Percentiles rank a stretch among this genome's conserved stretches.
phyloP scores from a whole-genome alignment of 169 alveolate species.

The Theileria annulata region DNA sequence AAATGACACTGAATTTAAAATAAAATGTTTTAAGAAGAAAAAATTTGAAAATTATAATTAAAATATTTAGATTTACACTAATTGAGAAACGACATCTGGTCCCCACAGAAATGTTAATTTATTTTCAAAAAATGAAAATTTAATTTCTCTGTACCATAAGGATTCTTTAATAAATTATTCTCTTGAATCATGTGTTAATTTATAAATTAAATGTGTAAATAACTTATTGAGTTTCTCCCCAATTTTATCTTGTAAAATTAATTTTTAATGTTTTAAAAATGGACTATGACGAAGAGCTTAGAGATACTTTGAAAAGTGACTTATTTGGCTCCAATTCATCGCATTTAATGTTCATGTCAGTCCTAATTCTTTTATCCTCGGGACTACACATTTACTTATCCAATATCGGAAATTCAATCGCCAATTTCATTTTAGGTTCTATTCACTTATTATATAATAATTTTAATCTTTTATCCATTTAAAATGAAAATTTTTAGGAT shows the following conservation, averaged over 20 bases:
- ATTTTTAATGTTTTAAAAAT: neutral
- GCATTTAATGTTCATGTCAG: neutral
- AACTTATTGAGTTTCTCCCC: neutral
- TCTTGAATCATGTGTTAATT: too few species aligned
- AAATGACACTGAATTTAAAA: too few species aligned
- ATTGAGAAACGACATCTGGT: neutral
- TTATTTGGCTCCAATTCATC: slow-evolving; percentile 14
- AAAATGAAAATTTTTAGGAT: slow-evolving; percentile 17
- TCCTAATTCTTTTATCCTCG: slow-evolving; percentile 3
- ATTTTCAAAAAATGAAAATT: neutral
- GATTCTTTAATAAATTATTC: too few species aligned
- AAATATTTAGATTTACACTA: too few species aligned
- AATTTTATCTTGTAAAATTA: neutral
- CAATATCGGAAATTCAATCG: slow-evolving; percentile 20
- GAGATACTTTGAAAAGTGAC: slow-evolving; percentile 27
- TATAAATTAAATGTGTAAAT: neutral
- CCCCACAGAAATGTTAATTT: neutral
- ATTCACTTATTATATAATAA: neutral
- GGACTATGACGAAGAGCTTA: slow-evolving; percentile 36
- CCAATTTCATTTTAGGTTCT: slow-evolving; percentile 21
- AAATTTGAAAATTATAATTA: neutral
- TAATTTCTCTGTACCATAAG: neutral
- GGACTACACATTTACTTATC: slow-evolving; percentile 14
- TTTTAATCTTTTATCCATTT: neutral
- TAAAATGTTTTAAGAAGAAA: neutral